Conservation (phyloP, 2,329 filamentous ascomycete species). For the Ascochyta rabiei region DNA sequence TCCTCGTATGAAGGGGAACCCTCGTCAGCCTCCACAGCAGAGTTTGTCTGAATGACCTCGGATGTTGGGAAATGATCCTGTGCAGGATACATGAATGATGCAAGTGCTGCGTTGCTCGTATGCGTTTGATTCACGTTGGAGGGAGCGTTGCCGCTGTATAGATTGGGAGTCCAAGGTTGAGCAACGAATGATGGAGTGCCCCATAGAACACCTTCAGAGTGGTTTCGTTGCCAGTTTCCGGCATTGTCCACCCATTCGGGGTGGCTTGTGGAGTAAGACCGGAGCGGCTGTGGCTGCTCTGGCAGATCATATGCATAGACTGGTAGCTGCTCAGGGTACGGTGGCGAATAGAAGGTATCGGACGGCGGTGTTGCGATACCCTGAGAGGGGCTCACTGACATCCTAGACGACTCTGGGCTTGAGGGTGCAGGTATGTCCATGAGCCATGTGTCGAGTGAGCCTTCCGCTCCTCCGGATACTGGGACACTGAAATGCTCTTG, state of each 20-base stretch:
- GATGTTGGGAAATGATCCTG: not conserved
- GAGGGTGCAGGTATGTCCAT: constrained; percentile 10
- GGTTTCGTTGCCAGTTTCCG: constrained; percentile 6
- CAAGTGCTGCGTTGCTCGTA: not conserved
- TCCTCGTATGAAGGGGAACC: not conserved
- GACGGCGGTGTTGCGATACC: constrained; percentile 14
- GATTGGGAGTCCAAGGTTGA: constrained; percentile 5
- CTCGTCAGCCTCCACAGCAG: too few relatives aligned
- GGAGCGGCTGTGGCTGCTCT: constrained; percentile 6
- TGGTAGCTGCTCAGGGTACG: constrained; percentile 8
- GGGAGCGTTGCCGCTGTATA: not conserved
- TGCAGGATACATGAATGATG: not conserved
- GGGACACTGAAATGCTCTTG: constrained; percentile 4
- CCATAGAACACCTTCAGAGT: constrained; percentile 7
- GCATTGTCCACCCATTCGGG: constrained; percentile 2
- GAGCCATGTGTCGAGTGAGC: constrained; percentile 22
- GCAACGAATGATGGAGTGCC: constrained; percentile 4
- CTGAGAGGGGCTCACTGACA: constrained; percentile 14
- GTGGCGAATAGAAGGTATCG: constrained; percentile 20
- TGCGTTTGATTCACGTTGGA: not conserved
- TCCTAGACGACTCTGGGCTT: constrained; percentile 21
- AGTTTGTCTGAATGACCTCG: not conserved
- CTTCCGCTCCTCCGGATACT: constrained; percentile 9
- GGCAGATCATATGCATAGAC: constrained; percentile 4
- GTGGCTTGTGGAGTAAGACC: constrained; percentile 1